Base-by-base conservation (phyloP, 495 filamentous ascomycete species). In the Tricharina praecox region DNA sequence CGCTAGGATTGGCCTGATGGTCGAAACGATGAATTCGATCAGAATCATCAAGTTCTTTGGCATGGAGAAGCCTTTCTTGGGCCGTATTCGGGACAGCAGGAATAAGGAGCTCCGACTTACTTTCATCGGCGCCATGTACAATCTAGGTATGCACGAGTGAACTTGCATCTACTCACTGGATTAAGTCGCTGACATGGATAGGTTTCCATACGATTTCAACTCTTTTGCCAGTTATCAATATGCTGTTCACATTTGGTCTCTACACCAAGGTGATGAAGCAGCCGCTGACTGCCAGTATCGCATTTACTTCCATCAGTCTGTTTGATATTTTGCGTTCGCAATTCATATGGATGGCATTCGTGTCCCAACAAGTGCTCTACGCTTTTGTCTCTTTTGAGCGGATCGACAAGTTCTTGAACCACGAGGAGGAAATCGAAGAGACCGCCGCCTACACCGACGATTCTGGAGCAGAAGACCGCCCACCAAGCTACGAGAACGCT, bases 11-110 rank as follows among this genome's bases (percentile, higher is more conserved):
- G 54, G 54, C 15, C 33, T 57, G 11, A 57, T 56, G 53, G 47
- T 42, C 26, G 54, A 57, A 33, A 51, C 49, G 1, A 40, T 57
- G 24, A 59, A 59, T 1, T 53, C 56, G 4, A 51, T 59, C 16
- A 50, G 56, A 21, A 59, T 59, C 35, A 59, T 59, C 47, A 59
- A 59, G 23, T 59, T 60, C 40, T 59, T 59, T 39, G 56, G 56
- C 8, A 38, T 59, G 19, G 56, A 59, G 24, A 47, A 55, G 20
- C 55, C 56, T 15, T 59, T 59, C 36, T 18, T 59, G 16, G 48
- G 23, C 2, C 47, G 40, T 25, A 59, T 59, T 26, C 32, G 56
- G 8, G 56, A 59, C 32, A 59, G 59, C 18, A 43, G 56, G 5
- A 51, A 59, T 26, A 42, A 26, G n/a, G 56, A 59, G 23, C 28